Conservation (phyloP, 2,329 filamentous ascomycete species). For the Clarireedia hainanense region DNA sequence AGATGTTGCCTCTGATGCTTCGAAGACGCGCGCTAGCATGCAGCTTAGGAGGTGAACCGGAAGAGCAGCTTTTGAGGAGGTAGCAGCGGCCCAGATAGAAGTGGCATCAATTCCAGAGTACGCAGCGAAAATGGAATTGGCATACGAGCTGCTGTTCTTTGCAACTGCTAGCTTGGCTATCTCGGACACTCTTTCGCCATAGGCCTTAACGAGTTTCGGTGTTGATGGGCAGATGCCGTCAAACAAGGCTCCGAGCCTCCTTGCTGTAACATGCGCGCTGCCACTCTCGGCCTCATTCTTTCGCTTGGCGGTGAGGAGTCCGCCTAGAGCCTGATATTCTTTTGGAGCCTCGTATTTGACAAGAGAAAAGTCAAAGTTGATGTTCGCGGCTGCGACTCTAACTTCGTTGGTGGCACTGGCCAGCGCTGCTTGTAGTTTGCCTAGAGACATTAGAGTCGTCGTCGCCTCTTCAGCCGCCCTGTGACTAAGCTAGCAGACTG, state of each 20-base stretch:
- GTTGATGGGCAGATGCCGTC: slow-evolving; percentile 27
- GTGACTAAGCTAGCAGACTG: too few relatives aligned
- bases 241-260: slow-evolving; percentile 35
- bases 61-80: slow-evolving; percentile 24
- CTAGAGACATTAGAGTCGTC: too few relatives aligned
- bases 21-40: slow-evolving; percentile 31
- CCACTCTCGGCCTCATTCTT: slow-evolving; percentile 33
- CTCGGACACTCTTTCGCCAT: slow-evolving; percentile 16
- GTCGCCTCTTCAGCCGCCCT: too few relatives aligned
- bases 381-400: slow-evolving; percentile 6
- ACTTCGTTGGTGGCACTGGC: slow-evolving; percentile 4
- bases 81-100: slow-evolving; percentile 29
- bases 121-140: slow-evolving; percentile 14
- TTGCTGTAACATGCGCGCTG: slow-evolving; percentile 30
- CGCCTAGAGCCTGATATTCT: slow-evolving; percentile 30
- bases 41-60: slow-evolving; percentile 29
- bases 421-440: too few relatives aligned
- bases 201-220: slow-evolving; percentile 14
- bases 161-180: slow-evolving; percentile 10
- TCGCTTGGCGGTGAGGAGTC: slow-evolving; percentile 26
- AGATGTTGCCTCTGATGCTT: slow-evolving; percentile 24
- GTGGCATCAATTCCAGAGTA: slow-evolving; percentile 25
- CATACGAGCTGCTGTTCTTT: not conserved
- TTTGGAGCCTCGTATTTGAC: slow-evolving; percentile 34
- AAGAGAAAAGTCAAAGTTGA: slow-evolving; percentile 37